Evolutionary conservation across 2,329 filamentous ascomycete genomes (phyloP), one percentile per base, ranked within the genome.

Genomic region (Penicillium sumatraense): DNA sequence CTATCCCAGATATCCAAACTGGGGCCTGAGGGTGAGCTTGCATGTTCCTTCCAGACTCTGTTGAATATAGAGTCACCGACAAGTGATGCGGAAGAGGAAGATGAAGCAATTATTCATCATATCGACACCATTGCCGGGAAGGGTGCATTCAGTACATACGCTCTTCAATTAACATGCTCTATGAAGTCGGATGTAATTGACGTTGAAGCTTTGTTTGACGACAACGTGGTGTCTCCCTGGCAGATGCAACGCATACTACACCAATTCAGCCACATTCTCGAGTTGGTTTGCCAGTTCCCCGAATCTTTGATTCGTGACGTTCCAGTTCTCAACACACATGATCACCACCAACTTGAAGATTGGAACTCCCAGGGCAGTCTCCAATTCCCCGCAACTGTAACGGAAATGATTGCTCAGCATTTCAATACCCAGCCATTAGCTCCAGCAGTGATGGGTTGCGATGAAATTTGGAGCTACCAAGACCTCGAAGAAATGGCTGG

Each of bases 381-480:
- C 31, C 31, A 35, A 35, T 35, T 35, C 13, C n/a, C 14, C 31
- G 13, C 11, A 11, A 35, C 31, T 35, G 31, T 35, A 11, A 35
- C 13, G 31, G 31, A 11, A 14, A 35, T 35, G 31, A 35, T 35
- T 14, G 31, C 14, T 14, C 14, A 16, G 31, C 31, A 35, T 35
- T 35, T 14, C n/a, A 14, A 11, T 11, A 35, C 13, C 14, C 31
- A 35, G 20, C 21, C 20, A 5, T 23, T 36, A 53, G 35, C 31
- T 56, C n/a, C 33, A 55, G 27, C 24, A 53, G n/a, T 63, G 60
- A 24, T 54, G 31, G 31, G 31, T 35, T 76, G 4, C 53, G 73
- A 42, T 14, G n/a, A 20, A 10, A 2, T 42, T n/a, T n/a, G n/a
- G n/a, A n/a, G n/a, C n/a, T n/a, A n/a, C n/a, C n/a, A n/a, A n/a